Conservation (phyloP, 805 yeast species). For the Ogataea nitratoaversa region DNA sequence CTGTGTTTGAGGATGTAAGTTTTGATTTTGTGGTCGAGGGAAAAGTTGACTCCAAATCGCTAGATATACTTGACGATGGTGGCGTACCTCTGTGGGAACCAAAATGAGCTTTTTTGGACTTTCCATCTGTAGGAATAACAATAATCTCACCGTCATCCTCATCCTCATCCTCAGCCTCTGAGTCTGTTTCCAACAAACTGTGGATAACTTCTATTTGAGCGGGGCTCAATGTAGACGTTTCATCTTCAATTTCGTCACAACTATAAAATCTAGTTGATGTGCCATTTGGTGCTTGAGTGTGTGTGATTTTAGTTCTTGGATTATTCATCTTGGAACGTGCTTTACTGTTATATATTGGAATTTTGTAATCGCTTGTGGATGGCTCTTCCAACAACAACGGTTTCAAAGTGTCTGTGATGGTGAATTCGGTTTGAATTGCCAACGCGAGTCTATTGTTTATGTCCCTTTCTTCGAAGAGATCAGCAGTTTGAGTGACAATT, state of each 20-base stretch:
- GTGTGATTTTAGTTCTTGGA: background rate
- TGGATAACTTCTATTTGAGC: background rate
- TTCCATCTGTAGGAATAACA: too few relatives aligned
- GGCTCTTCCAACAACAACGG: background rate
- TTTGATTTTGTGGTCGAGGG: too few relatives aligned
- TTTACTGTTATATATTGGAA: too few relatives aligned
- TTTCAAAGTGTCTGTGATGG: background rate
- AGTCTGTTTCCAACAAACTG: background rate
- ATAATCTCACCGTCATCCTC: background rate
- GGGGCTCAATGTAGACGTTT: constrained; percentile 3
- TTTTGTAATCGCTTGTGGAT: too few relatives aligned
- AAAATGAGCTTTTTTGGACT: too few relatives aligned
- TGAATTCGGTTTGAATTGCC: background rate
- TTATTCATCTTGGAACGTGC: too few relatives aligned
- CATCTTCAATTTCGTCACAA: constrained; percentile 2
- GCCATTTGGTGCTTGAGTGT: background rate
- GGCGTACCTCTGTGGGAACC: too few relatives aligned
- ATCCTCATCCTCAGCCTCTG: background rate
- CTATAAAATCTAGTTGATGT: background rate
- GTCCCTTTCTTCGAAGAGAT: background rate
- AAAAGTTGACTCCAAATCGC: too few relatives aligned
- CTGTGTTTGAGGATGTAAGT: too few relatives aligned
- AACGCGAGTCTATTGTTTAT: background rate
- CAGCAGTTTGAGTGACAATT: background rate
- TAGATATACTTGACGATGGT: too few relatives aligned